Base-by-base conservation (phyloP, 371 early-diverging fungal species). In the Mucor plumbeus region DNA sequence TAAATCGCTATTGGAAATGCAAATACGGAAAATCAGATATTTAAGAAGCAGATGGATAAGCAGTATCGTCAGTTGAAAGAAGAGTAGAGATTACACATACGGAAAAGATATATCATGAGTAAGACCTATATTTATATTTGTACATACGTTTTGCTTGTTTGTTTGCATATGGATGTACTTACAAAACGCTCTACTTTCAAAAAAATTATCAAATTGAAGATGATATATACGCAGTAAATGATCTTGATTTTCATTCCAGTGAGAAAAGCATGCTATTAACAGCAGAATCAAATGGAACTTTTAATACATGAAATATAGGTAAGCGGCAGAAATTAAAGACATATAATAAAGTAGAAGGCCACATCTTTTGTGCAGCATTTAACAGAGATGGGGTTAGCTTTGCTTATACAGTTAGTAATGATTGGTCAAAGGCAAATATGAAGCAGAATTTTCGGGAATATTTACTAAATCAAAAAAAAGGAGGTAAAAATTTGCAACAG, bases 261-360 rank as follows among this genome's bases (percentile, higher is more conserved):
- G 88, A 90, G 70, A 95, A 95, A 36, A 21, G 50, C 2, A 95
- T 96, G 3, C 91, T 99, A 71, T 87, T 92, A 2, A 96, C 98
- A 11, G 92, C 90, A 13, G 98, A 98, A 5, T 82, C 93, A 4
- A 98, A 99, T 76, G 99, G 99, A n/a, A 85, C 87, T 5, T 87
- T 96, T 67, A 86, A 87, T 53, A 94, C 96, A 75, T 99, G 97
- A 97, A 97, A 99, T 82, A 95, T 94, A 81, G 95, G 93, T 70
- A 89, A 92, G 19, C 91, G 91, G 80, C 91, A 91, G 63, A 90
- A 94, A 63, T 83, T 96, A 59, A 94, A 95, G 78, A 70, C 83
- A 13, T 87, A 90, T 69, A 57, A 69, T 44, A 85, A 83, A 43
- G 74, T 82, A 35, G 85, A 86, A 19, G 80, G 72, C 3, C 91